Evolutionary conservation across 1,284 basidiomycete genomes (phyloP), one percentile per base, ranked within the genome.

Genomic region (Tranzscheliella williamsii): DNA sequence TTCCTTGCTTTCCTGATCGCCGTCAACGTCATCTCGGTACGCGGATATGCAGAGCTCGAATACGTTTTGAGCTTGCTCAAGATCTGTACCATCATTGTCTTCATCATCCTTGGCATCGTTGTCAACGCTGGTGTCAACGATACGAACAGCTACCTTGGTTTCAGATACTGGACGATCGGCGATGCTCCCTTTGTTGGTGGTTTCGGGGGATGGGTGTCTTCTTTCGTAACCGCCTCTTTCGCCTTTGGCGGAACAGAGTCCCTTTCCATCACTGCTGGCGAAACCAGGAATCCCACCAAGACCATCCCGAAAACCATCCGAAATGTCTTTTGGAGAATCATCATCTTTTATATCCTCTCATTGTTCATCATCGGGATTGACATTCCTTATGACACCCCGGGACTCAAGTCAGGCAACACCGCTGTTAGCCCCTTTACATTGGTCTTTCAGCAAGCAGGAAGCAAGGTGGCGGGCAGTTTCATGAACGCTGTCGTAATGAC

Each of bases 401-500:
- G 48, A 20, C 53, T 73, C 26, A 60, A 43, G 32, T 26, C 38
- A 17, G 57, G 49, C 34, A 48, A 38, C 12, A 54, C 54, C 15
- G 42, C 43, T 24, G 38, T 45, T 23, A 58, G 49, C 16, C 63
- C 69, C 16, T 71, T 68, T 34, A 66, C 66, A 6, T 48, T 67
- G 87, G 70, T 69, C 34, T 53, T 78, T 46, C 22, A 60, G 35
- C 50, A 65, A 24, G 36, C 26, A 3, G 66, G 72, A n/a, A 79
- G 77, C 24, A 72, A 84, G 63, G 83, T 80, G 13, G 52, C 70
- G 1, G 67, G 66, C 1, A 49, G 47, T 29, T 55, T 73, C 40
- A 90, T 92, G 80, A 94, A 94, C 76, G 91, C 91, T 33, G 80
- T 81, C 38, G 78, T 89, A 29, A 81, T 89, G 51, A 85, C 86